Base-by-base conservation (phyloP, 768 basidiomycete genomes). In the Tylopilus balloui region DNA sequence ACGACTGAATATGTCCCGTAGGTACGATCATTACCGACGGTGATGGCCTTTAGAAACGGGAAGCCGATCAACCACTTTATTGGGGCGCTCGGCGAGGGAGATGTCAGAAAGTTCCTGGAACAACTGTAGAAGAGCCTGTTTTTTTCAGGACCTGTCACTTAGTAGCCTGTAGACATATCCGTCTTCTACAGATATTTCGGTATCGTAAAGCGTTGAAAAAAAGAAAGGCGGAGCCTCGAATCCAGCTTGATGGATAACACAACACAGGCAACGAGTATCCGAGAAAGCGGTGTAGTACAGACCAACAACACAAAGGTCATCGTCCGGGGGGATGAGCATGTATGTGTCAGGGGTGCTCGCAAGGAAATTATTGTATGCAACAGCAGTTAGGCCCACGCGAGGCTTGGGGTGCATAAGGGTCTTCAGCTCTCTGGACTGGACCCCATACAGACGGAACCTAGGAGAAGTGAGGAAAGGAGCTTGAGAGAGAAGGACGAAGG, bases 401-500 rank as follows among this genome's bases (percentile, higher is more conserved):
- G 48, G 75, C 70, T 64, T 81, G 82, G 46, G 86, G 88, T 21
- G 86, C 86, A 62, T 92, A 98, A 41, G 95, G 95, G 65, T 99
- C 95, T 51, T 95, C 91, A 36, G 81, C 82, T 63, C 88, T 89
- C 55, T 82, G 83, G n/a, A 95, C 84, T 20, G 90, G 86, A 10
- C 96, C 96, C 96, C 96, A 99, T 1, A 99, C 91, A 17, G 89
- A 92, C 21, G 94, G 93, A 42, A 95, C 86, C 88, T 93, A 61
- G 20, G 59, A 24, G 43, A 54, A 31, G 56, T 62, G 44, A 62
- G 60, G 29, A 51, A 55, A 32, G 29, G 29, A 1, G 0, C n/a
- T n/a, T 43, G 35, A 50, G 53, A 35, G 20, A 34, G 50, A 48
- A 53, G 34, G 45, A 2, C 6, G 5, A 27, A 24, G 40, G 52